Conservation (phyloP, 2,329 filamentous ascomycete genomes). For the Alternaria conjuncta region DNA sequence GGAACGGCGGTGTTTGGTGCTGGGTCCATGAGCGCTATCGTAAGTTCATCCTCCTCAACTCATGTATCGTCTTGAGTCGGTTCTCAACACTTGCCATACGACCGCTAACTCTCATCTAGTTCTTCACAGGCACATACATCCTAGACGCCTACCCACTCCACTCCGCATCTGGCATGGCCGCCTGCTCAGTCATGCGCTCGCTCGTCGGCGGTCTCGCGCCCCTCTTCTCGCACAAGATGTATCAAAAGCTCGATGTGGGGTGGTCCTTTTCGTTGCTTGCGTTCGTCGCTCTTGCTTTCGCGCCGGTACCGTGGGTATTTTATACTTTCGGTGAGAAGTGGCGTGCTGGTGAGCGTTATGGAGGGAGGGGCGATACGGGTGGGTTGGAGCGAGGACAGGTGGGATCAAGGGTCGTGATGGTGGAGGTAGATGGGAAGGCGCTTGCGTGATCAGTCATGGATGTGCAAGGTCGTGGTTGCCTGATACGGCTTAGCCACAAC, state of each 20-base stretch:
- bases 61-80: background rate
- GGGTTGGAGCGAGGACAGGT: background rate
- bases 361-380: background rate
- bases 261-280: conserved; percentile 63
- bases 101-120: background rate
- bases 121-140: conserved; percentile 61
- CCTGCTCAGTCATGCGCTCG: conserved; percentile 60
- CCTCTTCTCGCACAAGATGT: conserved; percentile 64
- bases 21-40: conserved; percentile 1
- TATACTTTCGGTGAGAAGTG: conserved; percentile 50
- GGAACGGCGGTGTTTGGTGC: conserved; percentile 18
- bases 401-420: background rate
- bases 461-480: background rate
- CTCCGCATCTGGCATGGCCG: conserved; percentile 60
- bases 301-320: conserved; percentile 52
- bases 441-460: background rate
- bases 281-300: conserved; percentile 55
- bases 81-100: background rate
- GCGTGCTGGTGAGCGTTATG: background rate
- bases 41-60: background rate
- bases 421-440: background rate
- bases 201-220: conserved; percentile 64
- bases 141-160: conserved; percentile 61
- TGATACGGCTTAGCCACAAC: background rate
- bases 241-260: conserved; percentile 61